phyloP scores from a whole-genome alignment of 2,329 filamentous ascomycete species.

The Colletotrichum sp. region DNA sequence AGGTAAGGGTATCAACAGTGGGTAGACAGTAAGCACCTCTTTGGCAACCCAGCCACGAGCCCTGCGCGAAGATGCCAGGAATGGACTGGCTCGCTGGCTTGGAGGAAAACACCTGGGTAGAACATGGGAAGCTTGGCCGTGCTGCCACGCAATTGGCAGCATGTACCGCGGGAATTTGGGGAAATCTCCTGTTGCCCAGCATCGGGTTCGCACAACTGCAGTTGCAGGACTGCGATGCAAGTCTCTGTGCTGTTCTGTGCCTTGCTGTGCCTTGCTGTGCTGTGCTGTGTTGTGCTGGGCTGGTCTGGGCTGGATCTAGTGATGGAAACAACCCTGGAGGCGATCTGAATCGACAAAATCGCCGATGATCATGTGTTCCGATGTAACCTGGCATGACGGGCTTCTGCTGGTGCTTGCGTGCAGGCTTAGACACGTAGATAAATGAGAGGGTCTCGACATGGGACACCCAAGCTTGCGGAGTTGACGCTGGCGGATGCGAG shows the following conservation, averaged over 20 bases:
- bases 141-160: background rate
- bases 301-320: background rate
- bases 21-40: background rate
- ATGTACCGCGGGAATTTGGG: background rate
- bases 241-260: background rate
- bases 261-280: background rate
- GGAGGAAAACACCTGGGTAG: background rate
- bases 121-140: background rate
- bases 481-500: background rate
- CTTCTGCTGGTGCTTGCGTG: background rate
- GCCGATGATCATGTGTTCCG: constrained; percentile 10
- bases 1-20: background rate
- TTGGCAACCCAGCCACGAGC: background rate
- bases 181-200: background rate
- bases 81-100: background rate
- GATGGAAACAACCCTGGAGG: background rate
- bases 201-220: background rate
- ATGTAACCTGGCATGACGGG: constrained; percentile 10
- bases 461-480: background rate
- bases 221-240: background rate
- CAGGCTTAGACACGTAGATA: background rate
- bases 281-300: background rate
- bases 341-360: constrained; percentile 10
- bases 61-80: background rate
- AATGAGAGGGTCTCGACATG: constrained; percentile 4